Percentiles rank a stretch among this genome's conserved stretches.
These are phyloP conservation scores for Castanea sativa DNA, from an alignment of 306 rosid species.

Conservation along the genomic window DNA sequence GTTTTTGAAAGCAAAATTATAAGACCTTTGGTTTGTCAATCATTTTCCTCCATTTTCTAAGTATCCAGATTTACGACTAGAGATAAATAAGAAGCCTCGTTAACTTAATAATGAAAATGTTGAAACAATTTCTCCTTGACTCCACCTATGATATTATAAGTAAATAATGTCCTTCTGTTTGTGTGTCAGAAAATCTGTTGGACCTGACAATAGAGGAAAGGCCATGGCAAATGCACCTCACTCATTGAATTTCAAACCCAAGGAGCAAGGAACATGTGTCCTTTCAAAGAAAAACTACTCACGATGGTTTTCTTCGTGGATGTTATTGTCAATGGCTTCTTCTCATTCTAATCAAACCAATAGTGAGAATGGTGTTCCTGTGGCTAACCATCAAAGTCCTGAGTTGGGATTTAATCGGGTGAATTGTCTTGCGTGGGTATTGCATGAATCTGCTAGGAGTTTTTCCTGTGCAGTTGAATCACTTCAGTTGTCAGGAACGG, in stretches of 20 bases:
- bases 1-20: too few relatives aligned
- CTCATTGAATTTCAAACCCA: constrained; percentile 25
- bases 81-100: neutral
- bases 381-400: constrained; percentile 17
- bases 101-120: neutral
- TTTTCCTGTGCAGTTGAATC: constrained; percentile 55
- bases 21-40: too few relatives aligned
- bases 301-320: constrained; percentile 29
- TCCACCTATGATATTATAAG: neutral
- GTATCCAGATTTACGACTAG: neutral
- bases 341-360: constrained; percentile 27
- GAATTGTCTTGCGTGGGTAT: constrained; percentile 41
- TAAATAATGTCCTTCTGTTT: constrained; percentile 10
- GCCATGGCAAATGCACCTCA: constrained; percentile 21
- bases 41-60: neutral
- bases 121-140: neutral
- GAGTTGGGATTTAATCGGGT: constrained; percentile 46
- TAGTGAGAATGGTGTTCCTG: constrained; percentile 22
- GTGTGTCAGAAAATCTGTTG: constrained; percentile 32
- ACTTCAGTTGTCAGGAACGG: constrained; percentile 43
- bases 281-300: constrained; percentile 22
- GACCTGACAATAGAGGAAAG: constrained; percentile 35
- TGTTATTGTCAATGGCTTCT: constrained; percentile 28
- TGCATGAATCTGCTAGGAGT: constrained; percentile 67
- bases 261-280: constrained; percentile 32